Evolutionary conservation across 208 protist species (phyloP).

Genomic region (Crithidia sp.): DNA sequence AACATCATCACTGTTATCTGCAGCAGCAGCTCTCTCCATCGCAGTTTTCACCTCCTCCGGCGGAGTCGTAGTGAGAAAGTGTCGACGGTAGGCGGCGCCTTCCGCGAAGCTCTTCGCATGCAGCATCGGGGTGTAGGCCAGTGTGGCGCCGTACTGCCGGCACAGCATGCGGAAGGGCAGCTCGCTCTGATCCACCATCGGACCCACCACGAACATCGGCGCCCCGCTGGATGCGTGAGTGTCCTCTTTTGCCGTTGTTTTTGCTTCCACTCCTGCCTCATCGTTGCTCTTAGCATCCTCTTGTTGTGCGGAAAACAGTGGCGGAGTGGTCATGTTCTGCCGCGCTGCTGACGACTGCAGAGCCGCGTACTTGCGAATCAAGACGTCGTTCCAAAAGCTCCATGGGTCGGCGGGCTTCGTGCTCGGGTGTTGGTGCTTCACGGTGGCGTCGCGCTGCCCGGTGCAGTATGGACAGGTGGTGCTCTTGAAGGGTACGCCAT

Average conservation of each 20-base stretch:
- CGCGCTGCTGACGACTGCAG: conserved; percentile 31
- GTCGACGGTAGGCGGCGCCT: conserved; percentile 56
- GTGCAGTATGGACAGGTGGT: conserved; percentile 78
- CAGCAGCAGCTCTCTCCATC: background rate
- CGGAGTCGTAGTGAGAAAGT: conserved; percentile 61
- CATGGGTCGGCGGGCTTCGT: conserved; percentile 60
- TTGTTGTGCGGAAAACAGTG: too few species aligned
- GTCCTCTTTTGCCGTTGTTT: background rate
- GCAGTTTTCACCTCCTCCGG: conserved; percentile 27
- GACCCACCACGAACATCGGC: conserved; percentile 79
- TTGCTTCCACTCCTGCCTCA: background rate
- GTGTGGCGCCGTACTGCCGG: conserved; percentile 73
- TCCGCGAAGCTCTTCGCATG: conserved; percentile 70
- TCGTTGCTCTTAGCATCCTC: background rate
- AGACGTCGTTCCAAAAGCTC: conserved; percentile 69
- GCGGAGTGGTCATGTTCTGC: conserved; percentile 18
- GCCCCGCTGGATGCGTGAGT: background rate
- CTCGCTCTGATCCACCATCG: conserved; percentile 94
- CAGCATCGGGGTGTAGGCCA: conserved; percentile 93
- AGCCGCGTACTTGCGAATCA: conserved; percentile 53
- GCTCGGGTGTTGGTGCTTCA: conserved; percentile 70
- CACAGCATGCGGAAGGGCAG: conserved; percentile 92
- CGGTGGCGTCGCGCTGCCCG: conserved; percentile 41
- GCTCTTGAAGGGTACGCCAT: conserved; percentile 36
- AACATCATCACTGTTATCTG: background rate